Evolutionary conservation across 2,329 filamentous ascomycete species (phyloP), one percentile per base, ranked within the genome.

Genomic region (Trichoderma pleuroti): DNA sequence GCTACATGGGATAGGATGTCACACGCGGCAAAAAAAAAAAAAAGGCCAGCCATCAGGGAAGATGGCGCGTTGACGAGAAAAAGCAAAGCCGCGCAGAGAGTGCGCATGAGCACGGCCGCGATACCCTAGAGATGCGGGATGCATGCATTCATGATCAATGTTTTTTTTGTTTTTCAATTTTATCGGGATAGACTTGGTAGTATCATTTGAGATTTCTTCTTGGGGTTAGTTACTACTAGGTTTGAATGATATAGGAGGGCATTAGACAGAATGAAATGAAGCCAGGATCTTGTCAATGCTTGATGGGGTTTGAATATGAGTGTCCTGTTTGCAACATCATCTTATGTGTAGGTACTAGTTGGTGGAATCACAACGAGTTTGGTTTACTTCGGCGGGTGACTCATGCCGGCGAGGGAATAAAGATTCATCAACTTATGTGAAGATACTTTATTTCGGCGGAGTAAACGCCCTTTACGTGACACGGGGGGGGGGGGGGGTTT

Each of bases 151-250:
- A 75, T 73, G 73, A 74, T 70, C 61, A 54, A 62, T 73, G 69
- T 72, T 69, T 74, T 59, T 68, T 28, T 60, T n/a, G n/a, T 71
- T 36, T 30, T 72, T 46, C 36, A 73, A 57, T 52, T 26, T 74
- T 76, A 73, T 77, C 75, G 75, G 75, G 74, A 80, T 80, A 80
- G 78, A 80, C 76, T 78, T 75, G 71, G 75, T 75, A 76, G 73
- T 75, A 75, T 75, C 65, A 73, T 77, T 76, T 65, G 67, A 46
- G 61, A 65, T 71, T 72, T 61, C 39, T 66, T 56, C 36, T 70
- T 46, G 73, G 62, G 68, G 54, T 32, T 70, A 68, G 36, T 52
- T 69, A 63, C 67, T 63, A 42, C 59, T 63, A 69, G 59, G 46
- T 69, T 54, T 61, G 32, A 52, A 63, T 49, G 52, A 60, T 54